phyloP scores from a whole-genome alignment of 768 basidiomycete genomes.

The Phanerodontia chrysosporium region DNA sequence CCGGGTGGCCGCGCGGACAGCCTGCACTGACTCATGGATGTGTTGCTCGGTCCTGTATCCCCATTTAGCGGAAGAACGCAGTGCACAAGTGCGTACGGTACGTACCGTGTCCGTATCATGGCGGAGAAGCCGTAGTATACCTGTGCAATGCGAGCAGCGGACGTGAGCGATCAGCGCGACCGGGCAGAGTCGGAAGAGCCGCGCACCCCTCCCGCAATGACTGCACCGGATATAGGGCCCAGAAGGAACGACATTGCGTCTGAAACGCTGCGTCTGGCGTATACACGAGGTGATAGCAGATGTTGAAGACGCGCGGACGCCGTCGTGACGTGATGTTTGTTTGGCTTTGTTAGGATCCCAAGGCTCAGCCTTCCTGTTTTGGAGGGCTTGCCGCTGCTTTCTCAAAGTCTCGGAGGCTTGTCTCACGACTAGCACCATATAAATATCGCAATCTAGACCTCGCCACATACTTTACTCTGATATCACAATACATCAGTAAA shows the following conservation, averaged over 20 bases:
- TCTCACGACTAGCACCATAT: too few relatives aligned
- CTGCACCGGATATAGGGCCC: constrained; percentile 20
- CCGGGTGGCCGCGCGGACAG: background rate
- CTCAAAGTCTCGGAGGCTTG: too few relatives aligned
- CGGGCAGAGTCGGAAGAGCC: background rate
- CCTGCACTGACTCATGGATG: constrained; percentile 19
- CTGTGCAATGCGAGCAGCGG: constrained; percentile 7
- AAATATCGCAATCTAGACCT: too few relatives aligned
- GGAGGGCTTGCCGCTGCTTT: background rate
- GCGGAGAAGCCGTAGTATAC: constrained; percentile 27
- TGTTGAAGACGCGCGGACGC: background rate
- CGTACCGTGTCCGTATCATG: constrained; percentile 23
- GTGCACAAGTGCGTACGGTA: too few relatives aligned
- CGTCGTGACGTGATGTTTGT: constrained; percentile 1
- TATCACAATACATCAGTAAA: too few relatives aligned
- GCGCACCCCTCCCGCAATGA: constrained; percentile 23
- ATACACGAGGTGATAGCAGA: background rate
- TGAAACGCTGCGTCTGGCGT: background rate
- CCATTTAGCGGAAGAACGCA: background rate
- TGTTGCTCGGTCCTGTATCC: constrained; percentile 21
- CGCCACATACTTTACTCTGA: too few relatives aligned
- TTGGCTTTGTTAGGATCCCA: constrained; percentile 15
- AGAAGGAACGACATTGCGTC: constrained; percentile 20
- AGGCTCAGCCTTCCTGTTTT: constrained; percentile 10
- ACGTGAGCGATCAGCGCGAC: background rate